Evolutionary conservation across 805 yeast species (phyloP).

Genomic region (Candida oleophila): DNA sequence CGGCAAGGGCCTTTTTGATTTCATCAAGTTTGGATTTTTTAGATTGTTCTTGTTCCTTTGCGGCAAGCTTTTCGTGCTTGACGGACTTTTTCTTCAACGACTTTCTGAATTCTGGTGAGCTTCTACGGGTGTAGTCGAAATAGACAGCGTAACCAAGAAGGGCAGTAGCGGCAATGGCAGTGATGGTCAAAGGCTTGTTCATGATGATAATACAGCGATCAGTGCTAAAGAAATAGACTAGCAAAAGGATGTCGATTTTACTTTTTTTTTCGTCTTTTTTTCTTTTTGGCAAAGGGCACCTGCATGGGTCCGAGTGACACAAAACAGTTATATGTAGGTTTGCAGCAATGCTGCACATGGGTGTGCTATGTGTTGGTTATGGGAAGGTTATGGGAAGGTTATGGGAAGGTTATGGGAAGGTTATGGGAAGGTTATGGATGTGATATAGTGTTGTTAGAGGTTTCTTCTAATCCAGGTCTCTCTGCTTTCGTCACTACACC

Average conservation of each 20-base stretch:
- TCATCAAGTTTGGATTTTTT: conserved; percentile 60
- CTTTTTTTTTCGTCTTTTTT: not conserved
- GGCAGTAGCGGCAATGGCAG: conserved; percentile 52
- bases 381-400: too few relatives aligned
- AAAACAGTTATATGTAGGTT: too few relatives aligned
- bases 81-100: conserved; percentile 62
- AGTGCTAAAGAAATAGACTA: not conserved
- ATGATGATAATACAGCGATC: conserved; percentile 17
- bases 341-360: too few relatives aligned
- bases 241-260: not conserved
- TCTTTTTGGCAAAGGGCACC: too few relatives aligned
- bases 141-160: conserved; percentile 74
- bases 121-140: conserved; percentile 91
- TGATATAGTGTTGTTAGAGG: too few relatives aligned
- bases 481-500: too few relatives aligned
- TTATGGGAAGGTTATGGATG: too few relatives aligned
- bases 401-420: too few relatives aligned
- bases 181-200: conserved; percentile 31
- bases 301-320: too few relatives aligned
- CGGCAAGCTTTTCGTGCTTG: conserved; percentile 57
- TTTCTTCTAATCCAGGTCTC: too few relatives aligned
- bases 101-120: conserved; percentile 77
- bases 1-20: conserved; percentile 59
- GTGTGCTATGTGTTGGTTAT: too few relatives aligned
- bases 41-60: conserved; percentile 53